Evolutionary conservation across 306 rosid species (phyloP).

Genomic region (Elaeagnus macrophylla): DNA sequence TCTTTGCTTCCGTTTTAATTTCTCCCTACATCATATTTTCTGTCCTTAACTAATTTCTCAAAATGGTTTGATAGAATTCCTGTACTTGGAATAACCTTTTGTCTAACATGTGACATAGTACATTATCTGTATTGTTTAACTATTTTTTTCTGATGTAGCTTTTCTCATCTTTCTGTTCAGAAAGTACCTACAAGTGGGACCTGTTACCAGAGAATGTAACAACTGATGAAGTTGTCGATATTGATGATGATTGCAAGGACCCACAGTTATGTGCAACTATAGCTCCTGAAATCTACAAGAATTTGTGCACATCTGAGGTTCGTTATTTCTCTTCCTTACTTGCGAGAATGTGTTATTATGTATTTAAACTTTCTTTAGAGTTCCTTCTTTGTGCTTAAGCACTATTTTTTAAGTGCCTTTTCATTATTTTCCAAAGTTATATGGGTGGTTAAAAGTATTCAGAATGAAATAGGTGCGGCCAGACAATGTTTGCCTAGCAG

Average conservation of each 20-base stretch:
- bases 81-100: neutral
- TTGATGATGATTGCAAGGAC: constrained; percentile 33
- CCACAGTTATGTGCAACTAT: constrained; percentile 40
- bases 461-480: neutral
- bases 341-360: too few species aligned
- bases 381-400: neutral
- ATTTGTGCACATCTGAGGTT: constrained; percentile 55
- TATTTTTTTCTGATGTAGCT: neutral
- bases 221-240: constrained; percentile 23
- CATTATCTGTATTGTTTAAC: constrained; percentile 4
- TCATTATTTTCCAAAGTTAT: neutral
- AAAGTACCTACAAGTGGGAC: constrained; percentile 14
- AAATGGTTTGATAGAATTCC: neutral
- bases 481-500: too few species aligned
- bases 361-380: too few species aligned
- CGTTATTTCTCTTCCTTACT: neutral
- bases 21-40: neutral
- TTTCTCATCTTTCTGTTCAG: constrained; percentile 24
- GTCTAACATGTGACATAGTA: neutral
- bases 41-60: neutral
- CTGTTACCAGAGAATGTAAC: constrained; percentile 13
- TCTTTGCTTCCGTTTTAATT: neutral
- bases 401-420: neutral
- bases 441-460: neutral
- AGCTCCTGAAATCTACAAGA: constrained; percentile 38